Evolutionary conservation across 2,329 filamentous ascomycete species (phyloP).

Genomic region (Scleromitrula shiraiana): DNA sequence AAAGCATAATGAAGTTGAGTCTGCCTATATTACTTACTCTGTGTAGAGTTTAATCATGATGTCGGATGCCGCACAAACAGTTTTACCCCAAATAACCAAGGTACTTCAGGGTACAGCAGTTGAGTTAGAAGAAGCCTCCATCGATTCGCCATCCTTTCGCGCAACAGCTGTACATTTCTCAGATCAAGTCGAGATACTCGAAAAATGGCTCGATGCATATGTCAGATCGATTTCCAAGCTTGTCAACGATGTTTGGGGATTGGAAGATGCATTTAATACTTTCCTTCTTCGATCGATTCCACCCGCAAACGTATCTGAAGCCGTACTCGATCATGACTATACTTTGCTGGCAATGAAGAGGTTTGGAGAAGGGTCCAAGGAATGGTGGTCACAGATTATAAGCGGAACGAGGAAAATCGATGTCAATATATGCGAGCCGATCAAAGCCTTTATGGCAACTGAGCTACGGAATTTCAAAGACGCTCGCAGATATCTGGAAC

Average conservation of each 20-base stretch:
- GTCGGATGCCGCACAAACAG: conserved; percentile 14
- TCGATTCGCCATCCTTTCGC: conserved; percentile 94
- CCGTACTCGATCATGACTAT: conserved; percentile 90
- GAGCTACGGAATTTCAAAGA: conserved; percentile 87
- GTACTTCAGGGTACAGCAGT: conserved; percentile 55
- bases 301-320: conserved; percentile 66
- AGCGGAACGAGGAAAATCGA: conserved; percentile 72
- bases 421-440: conserved; percentile 67
- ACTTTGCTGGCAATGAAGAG: conserved; percentile 78
- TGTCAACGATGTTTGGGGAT: conserved; percentile 55
- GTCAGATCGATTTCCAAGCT: conserved; percentile 55
- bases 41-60: conserved; percentile 16
- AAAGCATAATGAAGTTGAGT: conserved; percentile 5
- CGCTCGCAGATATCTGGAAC: conserved; percentile 64
- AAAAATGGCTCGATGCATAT: conserved; percentile 81
- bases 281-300: conserved; percentile 73
- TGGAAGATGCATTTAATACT: conserved; percentile 72
- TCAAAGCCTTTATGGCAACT: conserved; percentile 66
- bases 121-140: conserved; percentile 83
- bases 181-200: conserved; percentile 85
- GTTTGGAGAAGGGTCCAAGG: conserved; percentile 75
- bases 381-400: conserved; percentile 77
- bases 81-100: conserved; percentile 21
- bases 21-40: conserved; percentile 1
- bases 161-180: conserved; percentile 78